Conservation (phyloP, 1,284 basidiomycete genomes). For the Pterulicium gracile region DNA sequence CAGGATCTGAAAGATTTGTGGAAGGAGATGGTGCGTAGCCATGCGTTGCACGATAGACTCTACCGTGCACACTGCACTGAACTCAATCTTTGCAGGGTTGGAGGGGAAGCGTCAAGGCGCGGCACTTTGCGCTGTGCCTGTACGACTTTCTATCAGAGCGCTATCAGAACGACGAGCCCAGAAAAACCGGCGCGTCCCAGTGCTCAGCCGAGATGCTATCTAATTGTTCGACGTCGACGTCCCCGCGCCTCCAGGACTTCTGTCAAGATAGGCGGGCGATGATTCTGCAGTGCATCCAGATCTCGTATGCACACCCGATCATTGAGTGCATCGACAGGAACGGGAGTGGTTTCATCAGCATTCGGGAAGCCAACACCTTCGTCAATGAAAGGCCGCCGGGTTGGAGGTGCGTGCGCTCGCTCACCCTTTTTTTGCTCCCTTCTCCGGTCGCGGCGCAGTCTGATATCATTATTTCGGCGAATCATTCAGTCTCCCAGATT, state of each 20-base stretch:
- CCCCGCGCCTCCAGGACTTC: slow-evolving; percentile 1
- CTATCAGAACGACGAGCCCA: neutral
- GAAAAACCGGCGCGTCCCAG: neutral
- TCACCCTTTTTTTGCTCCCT: neutral
- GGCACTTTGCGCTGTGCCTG: slow-evolving; percentile 17
- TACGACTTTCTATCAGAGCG: slow-evolving; percentile 13
- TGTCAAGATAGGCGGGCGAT: slow-evolving; percentile 7
- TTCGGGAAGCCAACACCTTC: slow-evolving; percentile 21
- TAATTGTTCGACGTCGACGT: neutral
- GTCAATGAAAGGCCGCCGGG: slow-evolving; percentile 14
- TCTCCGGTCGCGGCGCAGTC: too few species aligned
- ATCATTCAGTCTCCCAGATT: slow-evolving; percentile 12
- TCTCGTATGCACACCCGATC: slow-evolving; percentile 13
- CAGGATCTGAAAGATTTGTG: slow-evolving; percentile 15
- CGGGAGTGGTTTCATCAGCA: slow-evolving; percentile 18
- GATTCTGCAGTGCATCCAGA: slow-evolving; percentile 14
- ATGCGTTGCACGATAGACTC: neutral
- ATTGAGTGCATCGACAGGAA: slow-evolving; percentile 23
- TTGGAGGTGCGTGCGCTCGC: slow-evolving; percentile 18
- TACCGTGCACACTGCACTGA: neutral
- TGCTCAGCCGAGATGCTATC: neutral
- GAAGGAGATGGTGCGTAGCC: slow-evolving; percentile 15
- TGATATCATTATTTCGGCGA: too few species aligned
- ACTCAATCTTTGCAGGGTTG: slow-evolving; percentile 12
- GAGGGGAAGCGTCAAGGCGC: slow-evolving; percentile 18